Evolutionary conservation across 176 grass and related monocot species (phyloP).

Genomic region (Puccinellia tenuiflora): DNA sequence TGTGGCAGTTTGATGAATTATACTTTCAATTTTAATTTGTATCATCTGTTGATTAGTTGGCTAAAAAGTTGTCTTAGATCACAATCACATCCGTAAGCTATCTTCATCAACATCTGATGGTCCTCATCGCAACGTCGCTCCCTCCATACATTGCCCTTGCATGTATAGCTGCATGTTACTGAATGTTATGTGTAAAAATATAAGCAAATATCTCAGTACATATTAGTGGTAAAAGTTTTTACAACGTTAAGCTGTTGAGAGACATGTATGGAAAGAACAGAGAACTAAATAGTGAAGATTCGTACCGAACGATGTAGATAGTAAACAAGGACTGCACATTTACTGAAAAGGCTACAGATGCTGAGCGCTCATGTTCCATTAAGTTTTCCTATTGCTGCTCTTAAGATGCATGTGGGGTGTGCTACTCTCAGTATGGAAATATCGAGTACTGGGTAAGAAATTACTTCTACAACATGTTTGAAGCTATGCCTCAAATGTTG

Average conservation of each 20-base stretch:
- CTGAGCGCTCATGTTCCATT: not conserved
- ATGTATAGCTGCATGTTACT: too few species aligned
- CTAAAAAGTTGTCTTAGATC: too few species aligned
- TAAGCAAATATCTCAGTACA: too few species aligned
- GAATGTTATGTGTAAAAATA: too few species aligned
- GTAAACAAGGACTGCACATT: not conserved
- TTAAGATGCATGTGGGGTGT: not conserved
- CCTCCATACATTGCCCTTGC: too few species aligned
- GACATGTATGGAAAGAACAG: not conserved
- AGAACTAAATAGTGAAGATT: not conserved
- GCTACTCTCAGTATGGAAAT: not conserved
- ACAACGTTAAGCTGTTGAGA: not conserved
- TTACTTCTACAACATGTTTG: not conserved
- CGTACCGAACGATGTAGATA: not conserved
- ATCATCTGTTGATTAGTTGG: too few species aligned
- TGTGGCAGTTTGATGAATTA: too few species aligned
- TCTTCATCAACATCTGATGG: too few species aligned
- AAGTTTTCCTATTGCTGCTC: not conserved
- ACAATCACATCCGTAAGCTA: too few species aligned
- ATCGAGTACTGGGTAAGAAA: not conserved
- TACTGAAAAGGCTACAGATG: not conserved
- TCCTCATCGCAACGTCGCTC: too few species aligned
- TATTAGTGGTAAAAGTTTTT: too few species aligned
- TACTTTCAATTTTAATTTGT: too few species aligned
- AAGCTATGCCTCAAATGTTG: not conserved